Evolutionary conservation across 73 alveolate genomes (phyloP).

Genomic region (Effrenium voratum): DNA sequence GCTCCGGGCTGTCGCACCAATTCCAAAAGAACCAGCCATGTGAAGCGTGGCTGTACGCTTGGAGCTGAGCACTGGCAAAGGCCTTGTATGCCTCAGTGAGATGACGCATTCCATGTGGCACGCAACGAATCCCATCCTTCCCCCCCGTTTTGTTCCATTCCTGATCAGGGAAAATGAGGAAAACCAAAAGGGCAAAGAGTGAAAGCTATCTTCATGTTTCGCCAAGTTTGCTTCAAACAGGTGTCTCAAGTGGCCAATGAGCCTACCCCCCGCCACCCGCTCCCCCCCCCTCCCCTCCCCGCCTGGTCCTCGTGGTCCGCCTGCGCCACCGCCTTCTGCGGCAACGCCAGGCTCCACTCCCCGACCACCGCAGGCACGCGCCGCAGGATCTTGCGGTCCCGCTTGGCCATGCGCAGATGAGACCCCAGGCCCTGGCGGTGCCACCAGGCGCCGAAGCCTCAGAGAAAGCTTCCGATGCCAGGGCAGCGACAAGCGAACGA

Average conservation of each 20-base stretch:
- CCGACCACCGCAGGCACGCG: conserved; percentile 84
- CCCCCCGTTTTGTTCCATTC: too few relatives aligned
- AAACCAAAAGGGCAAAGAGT: too few relatives aligned
- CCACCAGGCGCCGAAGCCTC: conserved; percentile 94
- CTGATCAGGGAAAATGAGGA: too few relatives aligned
- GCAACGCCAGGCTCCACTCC: conserved; percentile 81
- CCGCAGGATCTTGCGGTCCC: conserved; percentile 69
- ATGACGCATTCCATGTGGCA: too few relatives aligned
- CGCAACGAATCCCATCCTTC: too few relatives aligned
- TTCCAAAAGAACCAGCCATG: conserved; percentile 93
- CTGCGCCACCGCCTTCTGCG: conserved; percentile 48
- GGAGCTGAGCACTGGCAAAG: conserved; percentile 75
- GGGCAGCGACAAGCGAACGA: too few relatives aligned
- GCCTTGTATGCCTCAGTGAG: conserved; percentile 76
- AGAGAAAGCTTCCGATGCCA: too few relatives aligned
- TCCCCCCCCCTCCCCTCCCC: neutral
- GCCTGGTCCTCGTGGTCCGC: conserved; percentile 44
- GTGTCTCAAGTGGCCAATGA: too few relatives aligned
- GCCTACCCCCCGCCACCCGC: neutral
- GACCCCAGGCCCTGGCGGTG: conserved; percentile 77
- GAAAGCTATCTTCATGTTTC: too few relatives aligned
- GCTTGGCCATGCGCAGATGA: conserved; percentile 80
- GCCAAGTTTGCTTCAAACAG: too few relatives aligned
- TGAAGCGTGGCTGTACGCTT: conserved; percentile 73
- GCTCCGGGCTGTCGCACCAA: conserved; percentile 87